Base-by-base conservation (phyloP, 352 stramenopile genomes). In the Hyaloperonospora arabidopsidis region DNA sequence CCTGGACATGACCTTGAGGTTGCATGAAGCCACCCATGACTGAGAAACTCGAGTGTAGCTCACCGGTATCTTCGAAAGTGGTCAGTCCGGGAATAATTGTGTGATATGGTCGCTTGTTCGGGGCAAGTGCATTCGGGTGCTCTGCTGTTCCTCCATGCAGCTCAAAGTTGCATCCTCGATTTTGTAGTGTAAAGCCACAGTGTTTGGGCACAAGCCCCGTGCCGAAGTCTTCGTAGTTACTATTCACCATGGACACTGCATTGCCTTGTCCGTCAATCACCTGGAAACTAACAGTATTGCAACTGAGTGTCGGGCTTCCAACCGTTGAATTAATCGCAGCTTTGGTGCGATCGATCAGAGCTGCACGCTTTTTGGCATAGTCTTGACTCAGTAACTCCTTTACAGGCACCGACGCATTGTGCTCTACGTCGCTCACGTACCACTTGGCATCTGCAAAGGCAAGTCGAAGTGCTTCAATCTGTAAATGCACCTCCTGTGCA, bases 171-270 rank as follows among this genome's bases (percentile, higher is more conserved):
- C 71, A 85, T 14, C 95, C 96, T 23, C 96, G 80, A 76, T 98
- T 99, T 70, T 99, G 96, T 34, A 99, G 63, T 11, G 94, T 89
- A 72, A 99, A 98, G 25, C 96, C 95, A 58, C 86, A 97, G 15
- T 79, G 79, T 15, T 85, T 59, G 0, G 95, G 95, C 45, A 98
- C 88, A 41, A 98, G 85, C n/a, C 79, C 94, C 22, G 90, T 96
- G 35, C 96, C 96, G 61, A 99, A 99, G 40, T 89, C 92, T 70
- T 94, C 89, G 67, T 97, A 99, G 75, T 98, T 98, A 61, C 85
- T 97, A 73, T 98, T 98, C 17, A 99, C 95, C 79, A 98, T 97
- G 19, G 92, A 98, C 29, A 98, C 91, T 4, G 96, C 95, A 66
- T 98, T 98, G 19, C 95, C 96, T 5, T 77, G 58, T 7, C 67